Evolutionary conservation across 2,329 filamentous ascomycete genomes (phyloP).

Genomic region (Talaromyces sp.): DNA sequence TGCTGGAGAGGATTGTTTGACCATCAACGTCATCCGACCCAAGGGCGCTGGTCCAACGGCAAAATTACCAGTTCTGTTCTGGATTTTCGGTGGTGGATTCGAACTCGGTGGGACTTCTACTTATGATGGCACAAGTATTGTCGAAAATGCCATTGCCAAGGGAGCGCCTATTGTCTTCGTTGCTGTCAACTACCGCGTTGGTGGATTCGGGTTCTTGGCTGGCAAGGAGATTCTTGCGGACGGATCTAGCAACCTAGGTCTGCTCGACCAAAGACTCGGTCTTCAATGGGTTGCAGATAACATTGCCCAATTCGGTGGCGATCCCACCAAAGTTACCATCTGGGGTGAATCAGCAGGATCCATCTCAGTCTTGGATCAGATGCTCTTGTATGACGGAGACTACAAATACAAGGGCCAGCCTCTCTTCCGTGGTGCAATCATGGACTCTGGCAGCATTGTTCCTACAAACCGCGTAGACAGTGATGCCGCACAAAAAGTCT

Average conservation of each 20-base stretch:
- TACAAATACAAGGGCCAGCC: conserved; percentile 71
- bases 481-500: conserved; percentile 62
- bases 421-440: conserved; percentile 74
- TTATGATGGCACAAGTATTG: conserved; percentile 38
- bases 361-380: conserved; percentile 75
- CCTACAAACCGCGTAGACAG: conserved; percentile 65
- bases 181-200: conserved; percentile 73
- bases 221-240: conserved; percentile 67
- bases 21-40: conserved; percentile 60
- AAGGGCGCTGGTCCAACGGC: conserved; percentile 53
- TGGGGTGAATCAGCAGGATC: conserved; percentile 72
- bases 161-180: conserved; percentile 71
- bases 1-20: conserved; percentile 64
- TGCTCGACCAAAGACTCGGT: conserved; percentile 70
- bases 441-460: conserved; percentile 68
- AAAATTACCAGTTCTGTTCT: conserved; percentile 66
- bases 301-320: conserved; percentile 74
- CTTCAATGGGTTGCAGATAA: conserved; percentile 77
- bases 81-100: conserved; percentile 66
- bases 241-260: conserved; percentile 67
- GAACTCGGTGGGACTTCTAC: conserved; percentile 48
- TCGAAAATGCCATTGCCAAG: conserved; percentile 42
- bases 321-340: conserved; percentile 74
- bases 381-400: conserved; percentile 70
- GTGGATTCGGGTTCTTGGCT: conserved; percentile 71